A percentile compares a stretch with the other conserved stretches of the same genome.
Evolutionary conservation across 148 eudicot species (phyloP).

Genomic region (Dianthus caryophyllus): DNA sequence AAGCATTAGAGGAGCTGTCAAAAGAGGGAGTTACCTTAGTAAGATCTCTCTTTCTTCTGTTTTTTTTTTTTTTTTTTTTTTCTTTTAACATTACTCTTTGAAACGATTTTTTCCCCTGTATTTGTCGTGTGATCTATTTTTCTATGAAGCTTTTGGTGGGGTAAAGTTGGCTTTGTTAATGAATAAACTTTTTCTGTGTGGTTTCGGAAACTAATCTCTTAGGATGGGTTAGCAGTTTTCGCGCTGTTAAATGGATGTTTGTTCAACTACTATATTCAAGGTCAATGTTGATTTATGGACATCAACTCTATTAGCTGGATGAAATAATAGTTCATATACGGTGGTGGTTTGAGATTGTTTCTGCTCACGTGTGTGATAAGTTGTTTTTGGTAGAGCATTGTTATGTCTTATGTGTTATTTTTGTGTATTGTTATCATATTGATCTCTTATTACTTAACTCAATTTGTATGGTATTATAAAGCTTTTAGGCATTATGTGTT

Average conservation of each 20-base stretch:
- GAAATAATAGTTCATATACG: not conserved
- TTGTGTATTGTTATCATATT: not conserved
- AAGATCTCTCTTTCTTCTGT: constrained; percentile 13
- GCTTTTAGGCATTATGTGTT: no score
- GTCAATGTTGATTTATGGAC: not conserved
- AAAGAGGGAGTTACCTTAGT: constrained; percentile 98
- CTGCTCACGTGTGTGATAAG: not conserved
- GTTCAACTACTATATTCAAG: not conserved
- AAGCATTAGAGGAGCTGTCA: constrained; percentile 81
- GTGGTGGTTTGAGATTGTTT: not conserved
- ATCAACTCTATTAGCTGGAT: not conserved
- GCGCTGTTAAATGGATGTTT: no score
- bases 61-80: not conserved
- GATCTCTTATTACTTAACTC: not conserved
- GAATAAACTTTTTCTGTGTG: not conserved
- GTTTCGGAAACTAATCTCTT: not conserved
- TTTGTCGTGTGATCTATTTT: not conserved
- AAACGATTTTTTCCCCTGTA: not conserved
- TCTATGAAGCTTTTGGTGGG: not conserved
- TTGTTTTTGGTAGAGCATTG: not conserved
- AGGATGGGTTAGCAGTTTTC: not conserved
- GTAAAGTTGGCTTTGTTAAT: not conserved
- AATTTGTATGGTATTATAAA: no score
- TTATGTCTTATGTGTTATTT: not conserved
- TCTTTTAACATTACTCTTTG: not conserved